Conservation (phyloP, 2,329 filamentous ascomycete species). For the Diplocarpon rosae region DNA sequence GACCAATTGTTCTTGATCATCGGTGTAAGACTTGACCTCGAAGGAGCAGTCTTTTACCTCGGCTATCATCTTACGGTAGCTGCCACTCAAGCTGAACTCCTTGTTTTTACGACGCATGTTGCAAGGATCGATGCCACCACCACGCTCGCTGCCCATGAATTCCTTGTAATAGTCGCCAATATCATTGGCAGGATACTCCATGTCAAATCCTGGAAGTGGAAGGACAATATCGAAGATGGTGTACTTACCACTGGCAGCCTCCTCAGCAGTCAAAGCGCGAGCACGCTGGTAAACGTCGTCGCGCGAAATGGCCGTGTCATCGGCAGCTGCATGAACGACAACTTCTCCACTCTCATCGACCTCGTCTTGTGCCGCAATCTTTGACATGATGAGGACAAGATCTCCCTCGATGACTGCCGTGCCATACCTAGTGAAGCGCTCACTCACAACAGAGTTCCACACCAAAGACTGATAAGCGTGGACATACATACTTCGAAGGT, state of each 20-base stretch:
- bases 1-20: conserved; percentile 73
- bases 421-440: conserved; percentile 69
- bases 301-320: conserved; percentile 41
- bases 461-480: conserved; percentile 93
- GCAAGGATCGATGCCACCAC: conserved; percentile 69
- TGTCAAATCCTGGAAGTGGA: conserved; percentile 83
- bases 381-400: conserved; percentile 34
- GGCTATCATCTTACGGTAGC: conserved; percentile 74
- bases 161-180: conserved; percentile 73
- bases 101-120: conserved; percentile 79
- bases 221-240: conserved; percentile 82
- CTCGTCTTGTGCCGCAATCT: conserved; percentile 17
- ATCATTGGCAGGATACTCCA: conserved; percentile 74
- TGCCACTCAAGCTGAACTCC: conserved; percentile 79
- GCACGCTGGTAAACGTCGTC: conserved; percentile 57
- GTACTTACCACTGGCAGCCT: conserved; percentile 65
- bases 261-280: conserved; percentile 62
- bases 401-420: conserved; percentile 71
- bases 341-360: conserved; percentile 31
- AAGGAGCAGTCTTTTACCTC: conserved; percentile 54
- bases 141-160: conserved; percentile 73
- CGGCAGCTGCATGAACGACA: conserved; percentile 41
- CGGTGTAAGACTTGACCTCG: conserved; percentile 58
- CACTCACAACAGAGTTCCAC: conserved; percentile 79
- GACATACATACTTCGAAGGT: conserved; percentile 84